Conservation (phyloP, 306 rosid genomes). For the Arachis hypogaea region DNA sequence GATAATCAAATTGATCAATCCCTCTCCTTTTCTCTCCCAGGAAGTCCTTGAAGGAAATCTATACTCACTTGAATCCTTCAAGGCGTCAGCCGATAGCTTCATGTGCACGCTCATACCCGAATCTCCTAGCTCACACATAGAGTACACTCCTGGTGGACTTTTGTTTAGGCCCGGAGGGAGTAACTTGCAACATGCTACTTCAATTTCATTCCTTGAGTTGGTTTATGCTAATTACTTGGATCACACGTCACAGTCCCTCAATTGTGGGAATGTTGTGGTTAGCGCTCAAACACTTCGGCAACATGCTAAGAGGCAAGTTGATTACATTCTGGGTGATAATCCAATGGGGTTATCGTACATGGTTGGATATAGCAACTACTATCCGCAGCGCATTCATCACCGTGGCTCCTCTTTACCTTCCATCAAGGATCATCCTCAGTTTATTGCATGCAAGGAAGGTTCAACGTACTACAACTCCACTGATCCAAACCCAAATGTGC, state of each 20-base stretch:
- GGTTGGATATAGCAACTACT: conserved; percentile 73
- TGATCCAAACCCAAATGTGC: conserved; percentile 65
- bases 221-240: conserved; percentile 75
- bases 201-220: conserved; percentile 72
- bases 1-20: background rate
- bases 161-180: conserved; percentile 88
- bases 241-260: conserved; percentile 54
- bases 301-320: conserved; percentile 71
- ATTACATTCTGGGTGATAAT: conserved; percentile 79
- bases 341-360: conserved; percentile 83
- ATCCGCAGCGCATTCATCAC: conserved; percentile 76
- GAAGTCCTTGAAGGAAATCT: conserved; percentile 75
- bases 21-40: conserved; percentile 43
- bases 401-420: conserved; percentile 89
- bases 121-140: conserved; percentile 65
- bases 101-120: conserved; percentile 71
- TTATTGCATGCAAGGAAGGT: conserved; percentile 77
- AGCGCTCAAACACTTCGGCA: conserved; percentile 61
- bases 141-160: conserved; percentile 80
- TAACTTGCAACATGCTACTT: conserved; percentile 80
- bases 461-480: conserved; percentile 65
- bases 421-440: conserved; percentile 59
- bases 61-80: conserved; percentile 66
- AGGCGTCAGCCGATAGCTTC: conserved; percentile 79
- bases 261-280: conserved; percentile 65